A percentile compares a stretch with the other conserved stretches of the same genome.
Evolutionary conservation across 345 rosid genomes (phyloP).

Genomic region (Capsella bursapastoris): DNA sequence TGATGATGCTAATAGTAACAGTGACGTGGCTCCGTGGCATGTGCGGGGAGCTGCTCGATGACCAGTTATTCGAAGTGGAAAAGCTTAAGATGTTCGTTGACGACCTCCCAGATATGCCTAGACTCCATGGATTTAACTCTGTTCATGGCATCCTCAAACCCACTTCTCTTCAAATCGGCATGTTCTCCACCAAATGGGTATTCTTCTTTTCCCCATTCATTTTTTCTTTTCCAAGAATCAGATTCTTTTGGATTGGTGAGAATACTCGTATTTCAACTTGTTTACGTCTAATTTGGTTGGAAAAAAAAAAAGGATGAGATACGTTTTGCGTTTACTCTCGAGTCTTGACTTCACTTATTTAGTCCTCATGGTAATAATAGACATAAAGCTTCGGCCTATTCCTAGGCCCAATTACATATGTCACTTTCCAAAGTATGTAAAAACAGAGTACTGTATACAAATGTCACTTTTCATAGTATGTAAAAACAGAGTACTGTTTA

Average conservation of each 20-base stretch:
- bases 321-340: background rate
- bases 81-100: constrained; percentile 80
- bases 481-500: background rate
- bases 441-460: background rate
- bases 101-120: constrained; percentile 78
- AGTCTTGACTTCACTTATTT: background rate
- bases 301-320: background rate
- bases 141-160: constrained; percentile 51
- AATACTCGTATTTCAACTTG: constrained; percentile 14
- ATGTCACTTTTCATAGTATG: background rate
- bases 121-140: constrained; percentile 53
- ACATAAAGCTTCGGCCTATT: background rate
- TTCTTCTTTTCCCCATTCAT: background rate
- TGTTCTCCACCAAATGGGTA: constrained; percentile 82
- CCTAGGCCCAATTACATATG: background rate
- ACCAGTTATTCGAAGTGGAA: constrained; percentile 41
- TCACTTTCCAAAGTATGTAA: background rate
- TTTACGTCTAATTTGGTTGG: background rate
- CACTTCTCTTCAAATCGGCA: constrained; percentile 69
- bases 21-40: constrained; percentile 34
- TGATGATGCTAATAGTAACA: constrained; percentile 34
- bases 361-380: background rate
- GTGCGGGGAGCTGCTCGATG: constrained; percentile 44
- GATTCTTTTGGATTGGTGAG: constrained; percentile 30
- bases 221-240: background rate